phyloP scores from a whole-genome alignment of 495 filamentous ascomycete species.

The Delitschia confertaspora region DNA sequence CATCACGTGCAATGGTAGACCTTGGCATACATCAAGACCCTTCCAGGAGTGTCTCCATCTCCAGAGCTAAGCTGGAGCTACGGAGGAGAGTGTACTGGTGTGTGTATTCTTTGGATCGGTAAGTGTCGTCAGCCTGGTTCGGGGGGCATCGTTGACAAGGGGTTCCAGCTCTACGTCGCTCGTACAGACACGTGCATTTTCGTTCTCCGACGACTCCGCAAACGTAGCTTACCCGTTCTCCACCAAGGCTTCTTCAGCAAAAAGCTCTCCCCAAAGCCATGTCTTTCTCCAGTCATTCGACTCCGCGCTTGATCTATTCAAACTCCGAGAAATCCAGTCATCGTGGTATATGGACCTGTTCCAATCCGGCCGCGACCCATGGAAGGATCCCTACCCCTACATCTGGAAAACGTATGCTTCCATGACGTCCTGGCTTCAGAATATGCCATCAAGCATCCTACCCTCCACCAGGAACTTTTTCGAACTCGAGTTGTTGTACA shows the following conservation, averaged over 20 bases:
- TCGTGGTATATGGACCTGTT: constrained; percentile 75
- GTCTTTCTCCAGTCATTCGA: constrained; percentile 38
- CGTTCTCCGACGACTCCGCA: constrained; percentile 82
- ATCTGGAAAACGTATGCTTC: constrained; percentile 32
- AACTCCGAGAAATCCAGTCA: constrained; percentile 69
- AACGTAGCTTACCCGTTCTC: constrained; percentile 53
- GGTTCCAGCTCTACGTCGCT: constrained; percentile 62
- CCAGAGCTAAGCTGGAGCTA: constrained; percentile 58
- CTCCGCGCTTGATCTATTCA: constrained; percentile 53
- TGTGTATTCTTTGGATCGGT: constrained; percentile 81
- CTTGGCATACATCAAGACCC: constrained; percentile 85
- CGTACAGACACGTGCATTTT: constrained; percentile 71
- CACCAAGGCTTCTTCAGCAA: constrained; percentile 27
- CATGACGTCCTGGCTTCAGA: constrained; percentile 25
- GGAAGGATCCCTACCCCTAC: constrained; percentile 33
- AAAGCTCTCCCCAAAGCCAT: constrained; percentile 36
- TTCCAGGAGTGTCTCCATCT: constrained; percentile 50
- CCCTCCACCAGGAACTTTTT: constrained; percentile 41
- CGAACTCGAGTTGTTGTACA: constrained; percentile 74
- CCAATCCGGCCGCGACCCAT: constrained; percentile 54
- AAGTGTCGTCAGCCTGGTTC: constrained; percentile 29
- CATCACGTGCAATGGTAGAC: constrained; percentile 74
- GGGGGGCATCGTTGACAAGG: constrained; percentile 16
- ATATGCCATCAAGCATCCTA: constrained; percentile 14
- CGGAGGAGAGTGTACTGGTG: constrained; percentile 77